Evolutionary conservation across 2,329 filamentous ascomycete genomes (phyloP).

Genomic region (Hypoxylon sp.): DNA sequence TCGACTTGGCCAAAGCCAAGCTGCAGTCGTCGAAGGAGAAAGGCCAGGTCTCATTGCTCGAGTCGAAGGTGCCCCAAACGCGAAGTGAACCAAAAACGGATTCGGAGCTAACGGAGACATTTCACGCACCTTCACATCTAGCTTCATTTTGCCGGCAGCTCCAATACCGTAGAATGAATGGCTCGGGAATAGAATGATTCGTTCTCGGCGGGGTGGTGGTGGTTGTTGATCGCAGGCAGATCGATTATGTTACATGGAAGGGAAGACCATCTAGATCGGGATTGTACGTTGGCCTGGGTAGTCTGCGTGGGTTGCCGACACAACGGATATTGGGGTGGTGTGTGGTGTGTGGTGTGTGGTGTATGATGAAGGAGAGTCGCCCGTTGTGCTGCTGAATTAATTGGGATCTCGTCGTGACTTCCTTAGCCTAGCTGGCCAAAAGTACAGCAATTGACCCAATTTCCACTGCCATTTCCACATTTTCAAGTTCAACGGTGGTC

Average conservation of each 20-base stretch:
- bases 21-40: constrained; percentile 17
- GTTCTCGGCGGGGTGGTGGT: constrained; percentile 31
- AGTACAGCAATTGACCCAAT: constrained; percentile 25
- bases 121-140: constrained; percentile 50
- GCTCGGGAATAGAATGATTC: constrained; percentile 36
- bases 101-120: constrained; percentile 35
- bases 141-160: constrained; percentile 49
- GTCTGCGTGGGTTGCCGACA: background rate
- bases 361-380: background rate
- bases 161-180: constrained; percentile 30
- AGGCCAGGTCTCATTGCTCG: constrained; percentile 32
- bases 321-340: background rate
- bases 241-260: constrained; percentile 34
- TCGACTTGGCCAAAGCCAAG: constrained; percentile 17
- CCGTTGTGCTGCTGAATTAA: constrained; percentile 4
- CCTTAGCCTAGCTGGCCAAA: constrained; percentile 9
- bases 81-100: constrained; percentile 31
- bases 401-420: constrained; percentile 10
- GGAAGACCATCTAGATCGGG: constrained; percentile 27
- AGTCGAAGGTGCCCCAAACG: constrained; percentile 9
- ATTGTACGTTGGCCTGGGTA: background rate
- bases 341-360: too few species aligned
- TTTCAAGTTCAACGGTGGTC: constrained; percentile 42
- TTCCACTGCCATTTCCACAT: constrained; percentile 31
- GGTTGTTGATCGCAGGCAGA: constrained; percentile 30